Conservation (phyloP, 1,139 yeast species). For the Blastobotrys raffinosifermentans region DNA sequence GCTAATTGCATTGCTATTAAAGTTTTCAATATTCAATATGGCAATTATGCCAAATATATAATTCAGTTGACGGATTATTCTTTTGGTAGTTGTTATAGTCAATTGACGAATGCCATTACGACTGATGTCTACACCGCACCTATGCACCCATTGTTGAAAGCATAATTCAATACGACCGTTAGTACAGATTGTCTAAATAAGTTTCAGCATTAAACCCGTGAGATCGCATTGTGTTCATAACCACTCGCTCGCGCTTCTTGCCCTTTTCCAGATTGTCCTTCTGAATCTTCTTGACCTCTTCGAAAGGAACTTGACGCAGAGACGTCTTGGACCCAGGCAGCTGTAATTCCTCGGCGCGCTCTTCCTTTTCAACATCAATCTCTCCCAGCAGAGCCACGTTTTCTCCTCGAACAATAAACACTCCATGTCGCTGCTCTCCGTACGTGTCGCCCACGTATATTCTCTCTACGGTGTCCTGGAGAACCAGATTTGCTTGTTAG, state of each 20-base stretch:
- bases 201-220: conserved; percentile 20
- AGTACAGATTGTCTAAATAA: conserved; percentile 21
- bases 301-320: conserved; percentile 54
- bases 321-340: conserved; percentile 23
- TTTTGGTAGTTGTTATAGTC: too few relatives aligned
- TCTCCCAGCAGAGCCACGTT: conserved; percentile 96
- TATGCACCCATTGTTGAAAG: too few relatives aligned
- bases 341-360: conserved; percentile 47
- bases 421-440: conserved; percentile 74
- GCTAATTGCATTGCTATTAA: too few relatives aligned
- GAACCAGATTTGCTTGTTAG: conserved; percentile 64
- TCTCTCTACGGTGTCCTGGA: conserved; percentile 87
- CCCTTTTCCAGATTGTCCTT: conserved; percentile 35
- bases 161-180: too few relatives aligned
- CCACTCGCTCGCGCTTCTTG: conserved; percentile 42
- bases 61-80: too few relatives aligned
- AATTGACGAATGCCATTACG: too few relatives aligned
- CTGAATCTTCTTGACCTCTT: conserved; percentile 44
- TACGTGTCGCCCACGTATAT: conserved; percentile 57
- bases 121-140: too few relatives aligned
- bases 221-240: conserved; percentile 42
- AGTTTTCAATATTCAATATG: too few relatives aligned
- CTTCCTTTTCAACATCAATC: conserved; percentile 84
- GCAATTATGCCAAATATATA: too few relatives aligned
- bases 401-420: conserved; percentile 91